A percentile compares a stretch with the other conserved stretches of the same genome.
Evolutionary conservation across 1,284 basidiomycete genomes (phyloP).

Genomic region (Puccinia brachypodii): DNA sequence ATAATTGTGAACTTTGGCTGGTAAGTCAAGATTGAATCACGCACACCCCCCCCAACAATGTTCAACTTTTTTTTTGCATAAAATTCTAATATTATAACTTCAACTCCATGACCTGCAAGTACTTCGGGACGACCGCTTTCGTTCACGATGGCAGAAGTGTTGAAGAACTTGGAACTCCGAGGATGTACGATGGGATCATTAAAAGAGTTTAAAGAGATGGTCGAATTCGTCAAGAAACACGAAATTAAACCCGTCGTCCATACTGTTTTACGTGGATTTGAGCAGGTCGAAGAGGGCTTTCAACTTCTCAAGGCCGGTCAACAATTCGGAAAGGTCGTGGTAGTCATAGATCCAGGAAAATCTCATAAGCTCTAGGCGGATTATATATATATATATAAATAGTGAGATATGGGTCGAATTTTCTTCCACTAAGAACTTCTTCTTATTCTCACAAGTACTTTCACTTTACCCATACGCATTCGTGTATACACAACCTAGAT

Average conservation of each 20-base stretch:
- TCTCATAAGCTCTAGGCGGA: neutral
- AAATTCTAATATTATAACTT: neutral
- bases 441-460: too few relatives aligned
- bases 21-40: neutral
- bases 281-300: conserved; percentile 30
- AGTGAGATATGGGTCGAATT: too few relatives aligned
- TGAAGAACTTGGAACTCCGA: conserved; percentile 28
- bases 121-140: conserved; percentile 15
- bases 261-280: conserved; percentile 14
- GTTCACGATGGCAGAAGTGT: conserved; percentile 36
- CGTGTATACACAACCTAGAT: neutral
- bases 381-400: too few relatives aligned
- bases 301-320: conserved; percentile 31
- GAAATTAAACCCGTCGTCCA: conserved; percentile 22
- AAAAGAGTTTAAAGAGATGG: conserved; percentile 38
- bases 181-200: conserved; percentile 37
- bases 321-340: conserved; percentile 43
- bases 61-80: neutral
- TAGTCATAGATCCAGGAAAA: conserved; percentile 9
- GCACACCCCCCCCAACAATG: neutral
- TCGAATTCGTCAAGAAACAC: conserved; percentile 26
- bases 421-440: too few relatives aligned
- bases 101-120: neutral
- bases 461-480: too few relatives aligned
- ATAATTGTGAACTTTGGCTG: conserved; percentile 38